Conservation (phyloP, 83 land plant species). For the Isoetes engelmannii region DNA sequence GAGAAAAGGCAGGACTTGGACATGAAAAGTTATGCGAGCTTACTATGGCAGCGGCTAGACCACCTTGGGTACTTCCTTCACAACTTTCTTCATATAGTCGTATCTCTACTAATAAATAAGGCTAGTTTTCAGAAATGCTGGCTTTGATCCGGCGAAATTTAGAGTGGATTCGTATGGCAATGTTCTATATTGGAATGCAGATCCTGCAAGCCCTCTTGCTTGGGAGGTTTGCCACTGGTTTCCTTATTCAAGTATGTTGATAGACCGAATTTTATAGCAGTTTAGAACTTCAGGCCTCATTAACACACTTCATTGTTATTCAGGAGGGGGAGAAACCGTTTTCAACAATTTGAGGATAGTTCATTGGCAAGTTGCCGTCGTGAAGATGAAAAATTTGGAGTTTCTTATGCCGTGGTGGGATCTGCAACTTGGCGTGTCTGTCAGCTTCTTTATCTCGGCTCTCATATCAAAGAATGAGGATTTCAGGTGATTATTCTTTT, state of each 20-base stretch:
- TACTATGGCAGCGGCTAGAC: slow-evolving; percentile 84
- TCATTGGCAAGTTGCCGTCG: slow-evolving; percentile 74
- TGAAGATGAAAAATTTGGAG: slow-evolving; percentile 65
- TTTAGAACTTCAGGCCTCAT: not conserved
- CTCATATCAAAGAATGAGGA: slow-evolving; percentile 80
- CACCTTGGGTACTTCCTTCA: slow-evolving; percentile 70
- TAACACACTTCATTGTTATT: not conserved
- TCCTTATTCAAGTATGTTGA: slow-evolving; percentile 73
- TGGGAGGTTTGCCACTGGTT: slow-evolving; percentile 99
- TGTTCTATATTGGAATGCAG: slow-evolving; percentile 86
- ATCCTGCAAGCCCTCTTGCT: slow-evolving; percentile 87
- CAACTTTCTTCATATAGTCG: not conserved
- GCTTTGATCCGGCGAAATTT: slow-evolving; percentile 88
- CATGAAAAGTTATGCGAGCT: slow-evolving; percentile 41
- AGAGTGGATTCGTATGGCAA: slow-evolving; percentile 93
- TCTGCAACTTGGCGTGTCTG: slow-evolving; percentile 80
- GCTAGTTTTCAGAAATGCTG: slow-evolving; percentile 73
- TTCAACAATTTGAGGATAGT: slow-evolving; percentile 71
- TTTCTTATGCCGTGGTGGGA: slow-evolving; percentile 99
- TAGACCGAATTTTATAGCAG: not conserved
- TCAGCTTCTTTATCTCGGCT: slow-evolving; percentile 81
- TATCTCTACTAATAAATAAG: not conserved
- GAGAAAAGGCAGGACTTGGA: slow-evolving; percentile 48
- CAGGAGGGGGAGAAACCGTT: slow-evolving; percentile 89
- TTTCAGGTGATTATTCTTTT: slow-evolving; percentile 56